phyloP scores from a whole-genome alignment of 768 basidiomycete genomes.

The Hemileccinum rubropunctum region DNA sequence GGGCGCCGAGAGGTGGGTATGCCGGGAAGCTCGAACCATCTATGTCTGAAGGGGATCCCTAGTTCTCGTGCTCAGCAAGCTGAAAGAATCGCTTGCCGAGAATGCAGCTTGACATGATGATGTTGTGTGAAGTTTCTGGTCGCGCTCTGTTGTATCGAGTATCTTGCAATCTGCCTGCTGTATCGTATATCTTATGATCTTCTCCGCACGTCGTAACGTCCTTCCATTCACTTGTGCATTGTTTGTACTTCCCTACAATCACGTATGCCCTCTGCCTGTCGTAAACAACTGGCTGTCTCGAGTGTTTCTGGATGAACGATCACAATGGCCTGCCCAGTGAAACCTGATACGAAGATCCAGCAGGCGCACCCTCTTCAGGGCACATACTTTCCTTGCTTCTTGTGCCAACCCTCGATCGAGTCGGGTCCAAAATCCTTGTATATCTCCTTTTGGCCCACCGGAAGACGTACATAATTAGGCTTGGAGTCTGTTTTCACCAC shows the following conservation, averaged over 20 bases:
- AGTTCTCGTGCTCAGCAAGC: constrained; percentile 59
- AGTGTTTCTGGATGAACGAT: no score
- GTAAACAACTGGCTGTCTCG: no score
- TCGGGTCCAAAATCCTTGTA: constrained; percentile 43
- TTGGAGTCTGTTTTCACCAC: constrained; percentile 48
- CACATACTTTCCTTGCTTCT: constrained; percentile 44
- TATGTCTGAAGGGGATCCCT: background rate
- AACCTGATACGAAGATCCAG: no score
- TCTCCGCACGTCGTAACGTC: constrained; percentile 6
- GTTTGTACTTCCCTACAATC: constrained; percentile 4
- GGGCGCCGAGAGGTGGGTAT: constrained; percentile 55
- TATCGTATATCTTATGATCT: constrained; percentile 1
- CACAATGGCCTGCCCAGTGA: no score
- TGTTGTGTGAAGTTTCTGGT: background rate
- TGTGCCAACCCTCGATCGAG: constrained; percentile 62
- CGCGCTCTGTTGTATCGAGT: background rate
- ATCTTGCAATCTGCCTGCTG: background rate
- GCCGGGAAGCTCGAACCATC: background rate
- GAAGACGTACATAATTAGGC: constrained; percentile 60
- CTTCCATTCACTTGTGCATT: constrained; percentile 6
- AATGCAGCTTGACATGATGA: constrained; percentile 28
- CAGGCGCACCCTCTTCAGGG: background rate
- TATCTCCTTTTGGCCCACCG: constrained; percentile 50
- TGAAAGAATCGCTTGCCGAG: constrained; percentile 54
- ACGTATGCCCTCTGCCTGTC: background rate